Percentiles rank a stretch among this genome's conserved stretches.
These are phyloP conservation scores for Globisporangium canariense DNA, from an alignment of 352 stramenopile species.

Conservation along the genomic window DNA sequence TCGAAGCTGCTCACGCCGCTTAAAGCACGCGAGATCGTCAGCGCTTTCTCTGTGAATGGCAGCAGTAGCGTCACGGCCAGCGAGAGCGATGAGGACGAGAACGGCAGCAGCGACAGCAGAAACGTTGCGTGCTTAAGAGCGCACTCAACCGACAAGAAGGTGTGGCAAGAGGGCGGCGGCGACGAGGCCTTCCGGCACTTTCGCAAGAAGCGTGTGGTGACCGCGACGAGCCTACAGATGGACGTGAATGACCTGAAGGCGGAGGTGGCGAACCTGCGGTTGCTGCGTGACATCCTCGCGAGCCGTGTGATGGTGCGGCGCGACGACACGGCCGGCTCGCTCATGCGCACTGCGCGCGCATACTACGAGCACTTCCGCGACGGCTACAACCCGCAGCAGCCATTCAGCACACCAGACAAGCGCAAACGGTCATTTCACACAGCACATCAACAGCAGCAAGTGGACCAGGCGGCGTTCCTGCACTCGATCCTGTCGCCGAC, in stretches of 20 bases:
- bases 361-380: constrained; percentile 12
- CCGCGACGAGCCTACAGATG: constrained; percentile 12
- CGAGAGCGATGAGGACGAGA: background rate
- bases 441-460: background rate
- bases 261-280: constrained; percentile 20
- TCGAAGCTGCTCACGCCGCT: background rate
- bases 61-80: background rate
- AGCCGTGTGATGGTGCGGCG: constrained; percentile 13
- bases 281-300: constrained; percentile 18
- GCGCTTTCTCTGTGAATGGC: background rate
- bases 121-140: background rate
- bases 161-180: background rate
- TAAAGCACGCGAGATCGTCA: background rate
- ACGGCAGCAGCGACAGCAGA: background rate
- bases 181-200: constrained; percentile 11
- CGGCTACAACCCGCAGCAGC: constrained; percentile 7
- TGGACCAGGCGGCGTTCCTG: constrained; percentile 13
- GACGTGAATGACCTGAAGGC: constrained; percentile 26
- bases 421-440: background rate
- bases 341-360: constrained; percentile 10
- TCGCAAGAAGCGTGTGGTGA: constrained; percentile 13
- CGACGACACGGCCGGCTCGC: constrained; percentile 12
- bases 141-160: background rate
- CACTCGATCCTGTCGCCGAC: constrained; percentile 9
- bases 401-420: background rate